These are phyloP conservation scores for Stemphylium vesicarium DNA, from an alignment of 2,329 filamentous ascomycete genomes.

Conservation along the genomic window DNA sequence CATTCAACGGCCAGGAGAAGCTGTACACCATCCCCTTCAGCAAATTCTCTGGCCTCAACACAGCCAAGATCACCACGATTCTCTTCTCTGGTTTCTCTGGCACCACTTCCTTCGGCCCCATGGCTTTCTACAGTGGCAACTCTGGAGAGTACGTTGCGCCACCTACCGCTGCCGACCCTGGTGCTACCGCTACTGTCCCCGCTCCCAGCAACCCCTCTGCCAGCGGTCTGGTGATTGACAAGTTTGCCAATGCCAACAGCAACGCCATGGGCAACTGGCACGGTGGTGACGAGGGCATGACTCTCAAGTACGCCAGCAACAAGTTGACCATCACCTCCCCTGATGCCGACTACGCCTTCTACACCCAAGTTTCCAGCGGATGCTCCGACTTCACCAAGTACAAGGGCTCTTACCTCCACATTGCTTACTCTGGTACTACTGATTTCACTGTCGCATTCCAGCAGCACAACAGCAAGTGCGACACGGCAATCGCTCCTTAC, in stretches of 20 bases:
- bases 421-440: constrained; percentile 66
- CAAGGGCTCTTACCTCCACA: constrained; percentile 67
- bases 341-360: constrained; percentile 67
- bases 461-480: constrained; percentile 69
- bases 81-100: constrained; percentile 58
- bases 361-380: constrained; percentile 62
- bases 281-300: constrained; percentile 67
- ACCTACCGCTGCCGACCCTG: constrained; percentile 49
- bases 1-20: constrained; percentile 65
- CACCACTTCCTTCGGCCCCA: constrained; percentile 61
- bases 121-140: constrained; percentile 65
- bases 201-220: constrained; percentile 57
- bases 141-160: constrained; percentile 60
- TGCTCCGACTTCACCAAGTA: constrained; percentile 65
- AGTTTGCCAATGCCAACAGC: constrained; percentile 58
- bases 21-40: constrained; percentile 65
- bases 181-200: constrained; percentile 57
- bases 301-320: constrained; percentile 58
- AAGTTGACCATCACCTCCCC: constrained; percentile 63
- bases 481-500: constrained; percentile 62
- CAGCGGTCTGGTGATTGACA: constrained; percentile 64
- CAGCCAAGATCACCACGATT: constrained; percentile 59
- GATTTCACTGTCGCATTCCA: constrained; percentile 70
- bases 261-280: constrained; percentile 71
- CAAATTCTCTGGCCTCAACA: constrained; percentile 59